Conservation (phyloP, 2,329 filamentous ascomycete genomes). For the Thielaviopsis punctulata region DNA sequence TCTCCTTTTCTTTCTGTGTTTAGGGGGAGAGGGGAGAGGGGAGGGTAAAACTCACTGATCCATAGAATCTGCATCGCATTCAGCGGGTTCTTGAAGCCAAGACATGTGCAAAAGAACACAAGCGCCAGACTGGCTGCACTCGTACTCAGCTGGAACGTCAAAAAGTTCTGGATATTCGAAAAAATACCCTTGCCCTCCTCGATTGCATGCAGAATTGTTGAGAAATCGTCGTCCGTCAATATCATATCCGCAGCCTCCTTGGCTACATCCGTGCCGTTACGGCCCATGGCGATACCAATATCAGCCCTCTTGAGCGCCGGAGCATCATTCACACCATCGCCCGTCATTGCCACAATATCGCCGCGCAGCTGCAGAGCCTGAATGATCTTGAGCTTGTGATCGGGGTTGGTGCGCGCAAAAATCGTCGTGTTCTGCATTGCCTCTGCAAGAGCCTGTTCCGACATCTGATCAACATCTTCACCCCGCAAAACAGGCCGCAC, state of each 20-base stretch:
- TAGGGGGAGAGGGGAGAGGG: no score
- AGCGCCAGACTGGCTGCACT: constrained; percentile 84
- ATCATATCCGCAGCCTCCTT: constrained; percentile 96
- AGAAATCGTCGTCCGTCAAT: constrained; percentile 75
- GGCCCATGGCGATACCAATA: constrained; percentile 94
- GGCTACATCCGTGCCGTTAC: constrained; percentile 86
- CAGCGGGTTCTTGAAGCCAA: constrained; percentile 86
- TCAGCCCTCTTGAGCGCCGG: constrained; percentile 93
- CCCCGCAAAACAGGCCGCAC: constrained; percentile 63
- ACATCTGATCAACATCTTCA: constrained; percentile 88
- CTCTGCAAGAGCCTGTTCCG: constrained; percentile 62
- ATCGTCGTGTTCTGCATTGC: constrained; percentile 82
- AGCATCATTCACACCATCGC: constrained; percentile 94
- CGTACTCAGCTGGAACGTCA: constrained; percentile 95
- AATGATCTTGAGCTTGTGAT: constrained; percentile 97
- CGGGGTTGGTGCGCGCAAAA: constrained; percentile 88
- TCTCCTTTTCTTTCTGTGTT: neutral
- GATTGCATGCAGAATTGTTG: constrained; percentile 82
- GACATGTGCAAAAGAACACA: constrained; percentile 78
- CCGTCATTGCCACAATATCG: constrained; percentile 97
- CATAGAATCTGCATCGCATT: constrained; percentile 99
- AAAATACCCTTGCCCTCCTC: constrained; percentile 99
- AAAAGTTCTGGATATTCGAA: constrained; percentile 98
- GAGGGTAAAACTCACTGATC: constrained; percentile 65
- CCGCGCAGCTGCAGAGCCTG: constrained; percentile 77